phyloP scores from a whole-genome alignment of 139 green algal genomes.

The Asterochloris sp. region DNA sequence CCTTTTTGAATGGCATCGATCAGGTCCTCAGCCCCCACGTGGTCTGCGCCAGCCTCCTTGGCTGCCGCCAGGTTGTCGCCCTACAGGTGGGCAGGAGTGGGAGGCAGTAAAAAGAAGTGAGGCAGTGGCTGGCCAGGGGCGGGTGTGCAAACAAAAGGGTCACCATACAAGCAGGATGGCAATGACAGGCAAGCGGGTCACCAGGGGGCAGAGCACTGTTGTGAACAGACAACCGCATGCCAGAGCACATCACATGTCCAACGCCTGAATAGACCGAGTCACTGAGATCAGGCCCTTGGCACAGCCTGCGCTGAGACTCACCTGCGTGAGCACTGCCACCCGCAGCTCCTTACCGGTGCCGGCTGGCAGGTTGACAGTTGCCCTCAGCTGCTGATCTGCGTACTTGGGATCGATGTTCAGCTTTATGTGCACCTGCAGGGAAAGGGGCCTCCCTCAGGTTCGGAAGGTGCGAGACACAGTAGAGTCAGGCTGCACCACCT shows the following conservation, averaged over 20 bases:
- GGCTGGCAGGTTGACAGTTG: conserved; percentile 90
- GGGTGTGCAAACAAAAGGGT: neutral
- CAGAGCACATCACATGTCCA: neutral
- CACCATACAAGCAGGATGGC: neutral
- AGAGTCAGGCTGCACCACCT: no score
- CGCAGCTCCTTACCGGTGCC: conserved; percentile 93
- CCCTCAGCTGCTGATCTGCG: conserved; percentile 97
- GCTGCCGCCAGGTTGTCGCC: conserved; percentile 77
- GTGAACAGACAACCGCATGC: neutral
- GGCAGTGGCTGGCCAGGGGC: no score
- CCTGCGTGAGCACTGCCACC: conserved; percentile 86
- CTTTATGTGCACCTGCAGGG: conserved; percentile 78
- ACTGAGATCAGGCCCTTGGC: conserved; percentile 7
- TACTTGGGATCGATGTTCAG: conserved; percentile 92
- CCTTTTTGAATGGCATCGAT: conserved; percentile 93
- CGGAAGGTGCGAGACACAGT: no score
- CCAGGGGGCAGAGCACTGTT: neutral
- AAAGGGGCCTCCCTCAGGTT: no score
- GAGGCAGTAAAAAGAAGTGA: neutral
- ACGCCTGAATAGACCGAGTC: no score
- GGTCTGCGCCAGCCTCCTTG: conserved; percentile 88
- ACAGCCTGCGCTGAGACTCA: neutral
- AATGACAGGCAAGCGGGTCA: neutral
- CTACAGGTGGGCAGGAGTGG: neutral
- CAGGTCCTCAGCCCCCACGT: conserved; percentile 89